Conservation (phyloP, 75 land plant genomes). For the Selaginella moellendorffii region DNA sequence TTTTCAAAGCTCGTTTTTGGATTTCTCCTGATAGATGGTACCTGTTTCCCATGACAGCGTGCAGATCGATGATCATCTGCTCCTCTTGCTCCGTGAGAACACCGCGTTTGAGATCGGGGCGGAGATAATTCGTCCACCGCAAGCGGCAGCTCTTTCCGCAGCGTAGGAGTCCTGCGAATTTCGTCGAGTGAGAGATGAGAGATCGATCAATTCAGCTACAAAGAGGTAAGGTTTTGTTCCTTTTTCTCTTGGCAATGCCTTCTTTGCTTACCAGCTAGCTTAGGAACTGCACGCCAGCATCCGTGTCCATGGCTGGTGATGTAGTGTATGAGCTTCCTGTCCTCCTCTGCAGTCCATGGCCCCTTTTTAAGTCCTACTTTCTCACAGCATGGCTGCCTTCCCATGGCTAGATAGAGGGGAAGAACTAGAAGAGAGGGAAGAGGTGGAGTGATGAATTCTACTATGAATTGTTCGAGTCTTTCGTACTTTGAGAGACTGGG, state of each 20-base stretch:
- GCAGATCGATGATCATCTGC: not conserved
- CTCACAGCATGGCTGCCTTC: constrained; percentile 72
- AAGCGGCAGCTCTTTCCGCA: not conserved
- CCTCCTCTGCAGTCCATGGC: constrained; percentile 64
- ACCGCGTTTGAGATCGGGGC: not conserved
- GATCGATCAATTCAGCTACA: not conserved
- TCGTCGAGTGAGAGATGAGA: not conserved
- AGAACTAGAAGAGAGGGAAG: no score
- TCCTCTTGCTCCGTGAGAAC: not conserved
- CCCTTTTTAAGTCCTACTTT: constrained; percentile 59
- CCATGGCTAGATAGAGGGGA: no score
- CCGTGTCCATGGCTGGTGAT: constrained; percentile 56
- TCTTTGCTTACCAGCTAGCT: constrained; percentile 42
- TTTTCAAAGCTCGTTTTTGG: not conserved
- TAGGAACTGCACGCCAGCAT: constrained; percentile 67
- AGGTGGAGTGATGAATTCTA: no score
- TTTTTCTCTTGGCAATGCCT: not conserved
- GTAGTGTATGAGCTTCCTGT: constrained; percentile 59
- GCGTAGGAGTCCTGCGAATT: not conserved
- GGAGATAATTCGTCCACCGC: not conserved
- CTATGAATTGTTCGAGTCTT: no score
- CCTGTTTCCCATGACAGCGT: not conserved
- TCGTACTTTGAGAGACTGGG: no score
- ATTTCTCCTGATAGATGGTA: no score
- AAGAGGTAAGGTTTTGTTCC: not conserved